Evolutionary conservation across 1,284 basidiomycete species (phyloP), one percentile per base, ranked within the genome.

Genomic region (Pseudomicrostroma phylloplanum): DNA sequence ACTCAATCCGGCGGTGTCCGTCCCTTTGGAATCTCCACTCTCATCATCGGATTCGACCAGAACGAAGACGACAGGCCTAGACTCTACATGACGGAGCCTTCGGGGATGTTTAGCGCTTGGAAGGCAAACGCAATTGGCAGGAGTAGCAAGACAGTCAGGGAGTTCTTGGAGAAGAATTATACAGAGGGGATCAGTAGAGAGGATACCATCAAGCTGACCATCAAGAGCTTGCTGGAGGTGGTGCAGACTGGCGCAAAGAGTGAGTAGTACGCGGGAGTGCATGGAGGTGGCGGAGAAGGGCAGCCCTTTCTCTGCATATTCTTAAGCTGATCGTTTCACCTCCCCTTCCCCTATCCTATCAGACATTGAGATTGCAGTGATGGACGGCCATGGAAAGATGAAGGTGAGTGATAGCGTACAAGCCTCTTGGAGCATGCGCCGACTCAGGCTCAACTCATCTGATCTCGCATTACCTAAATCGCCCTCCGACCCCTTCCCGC

Each of bases 81-180:
- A 62, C 83, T 99, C 53, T 99, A 97, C 81, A 90, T 92, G 81
- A 98, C 96, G 17, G 96, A 99, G 80, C 96, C 96, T 0, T 91
- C 89, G 74, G 96, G 96, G 26, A 98, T 97, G 73, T 77, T 93
- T 81, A 93, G 90, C 66, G 92, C 92, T 25, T 99, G 96, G 96
- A 99, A 98, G 87, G 96, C 96, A 19, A 96, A 92, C 78, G 91
- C 96, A 6, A 96, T 99, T 74, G 96, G 96, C 25, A 87, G 96
- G 58, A 96, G 92, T 13, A 92, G 91, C 15, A 98, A 98, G 83
- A 98, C 96, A 4, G 96, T 99, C 12, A 88, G 94, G 60, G 96
- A 99, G 79, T 99, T 98, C 81, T 81, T 99, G 63, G 96, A 98
- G 82, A 98, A 98, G 85, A 96, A 97, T 77, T 91, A 96, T 82